Evolutionary conservation across 2,329 filamentous ascomycete genomes (phyloP).

Genomic region (Domatiomyces catenatus): DNA sequence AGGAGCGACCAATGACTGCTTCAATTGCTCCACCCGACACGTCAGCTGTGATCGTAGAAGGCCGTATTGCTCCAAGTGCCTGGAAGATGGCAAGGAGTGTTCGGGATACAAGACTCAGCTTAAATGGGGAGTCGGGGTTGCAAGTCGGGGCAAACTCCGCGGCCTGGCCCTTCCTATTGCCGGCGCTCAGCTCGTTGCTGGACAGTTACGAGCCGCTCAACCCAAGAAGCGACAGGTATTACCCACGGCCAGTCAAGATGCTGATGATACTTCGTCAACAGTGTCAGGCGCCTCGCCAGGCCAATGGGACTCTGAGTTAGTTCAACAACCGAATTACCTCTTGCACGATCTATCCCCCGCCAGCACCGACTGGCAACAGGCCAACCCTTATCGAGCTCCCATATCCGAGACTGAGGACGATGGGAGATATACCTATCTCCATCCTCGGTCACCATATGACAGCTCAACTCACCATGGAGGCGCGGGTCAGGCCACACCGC

Average conservation of each 20-base stretch:
- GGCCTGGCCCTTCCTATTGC: constrained; percentile 61
- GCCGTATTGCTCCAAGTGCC: constrained; percentile 88
- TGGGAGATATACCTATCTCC: background rate
- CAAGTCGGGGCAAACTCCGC: constrained; percentile 84
- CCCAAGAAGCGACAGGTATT: constrained; percentile 5
- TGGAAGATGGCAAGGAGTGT: constrained; percentile 82
- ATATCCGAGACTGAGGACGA: background rate
- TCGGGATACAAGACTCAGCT: constrained; percentile 92
- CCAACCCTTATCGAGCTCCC: background rate
- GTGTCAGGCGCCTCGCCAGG: background rate
- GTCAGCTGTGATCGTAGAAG: constrained; percentile 78
- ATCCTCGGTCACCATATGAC: background rate
- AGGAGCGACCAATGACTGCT: constrained; percentile 88
- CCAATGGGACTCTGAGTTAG: background rate
- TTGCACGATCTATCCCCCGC: background rate
- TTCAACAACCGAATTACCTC: background rate
- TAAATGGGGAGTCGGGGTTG: constrained; percentile 92
- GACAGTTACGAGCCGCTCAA: constrained; percentile 3
- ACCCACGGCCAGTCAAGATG: background rate
- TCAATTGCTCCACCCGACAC: constrained; percentile 71
- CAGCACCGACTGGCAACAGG: background rate
- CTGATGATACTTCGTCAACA: background rate
- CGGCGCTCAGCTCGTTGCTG: constrained; percentile 24
- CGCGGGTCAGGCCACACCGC: background rate
- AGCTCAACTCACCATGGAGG: background rate